These are phyloP conservation scores for Pluteus cervinus DNA, from an alignment of 768 basidiomycete species.

Conservation along the genomic window DNA sequence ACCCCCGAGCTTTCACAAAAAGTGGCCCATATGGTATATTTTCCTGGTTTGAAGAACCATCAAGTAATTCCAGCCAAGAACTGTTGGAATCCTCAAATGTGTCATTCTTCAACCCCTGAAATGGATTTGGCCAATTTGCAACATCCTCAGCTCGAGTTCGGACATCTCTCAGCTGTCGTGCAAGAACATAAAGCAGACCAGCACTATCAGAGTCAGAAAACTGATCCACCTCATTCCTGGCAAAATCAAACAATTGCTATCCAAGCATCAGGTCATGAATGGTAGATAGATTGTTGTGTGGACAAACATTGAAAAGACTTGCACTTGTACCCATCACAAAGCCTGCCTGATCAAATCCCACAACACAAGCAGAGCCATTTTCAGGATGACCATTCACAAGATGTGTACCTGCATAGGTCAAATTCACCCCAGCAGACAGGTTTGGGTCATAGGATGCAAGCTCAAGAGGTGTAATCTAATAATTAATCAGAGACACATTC, in stretches of 20 bases:
- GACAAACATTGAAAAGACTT: slow-evolving; percentile 55
- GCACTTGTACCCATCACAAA: slow-evolving; percentile 77
- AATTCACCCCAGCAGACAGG: slow-evolving; percentile 64
- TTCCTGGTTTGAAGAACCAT: slow-evolving; percentile 65
- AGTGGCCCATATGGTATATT: slow-evolving; percentile 69
- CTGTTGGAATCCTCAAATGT: slow-evolving; percentile 51
- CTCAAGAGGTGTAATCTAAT: slow-evolving; percentile 56
- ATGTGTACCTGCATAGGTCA: slow-evolving; percentile 59
- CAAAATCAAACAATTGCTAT: slow-evolving; percentile 47
- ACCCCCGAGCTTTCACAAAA: slow-evolving; percentile 56
- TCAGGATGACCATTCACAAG: slow-evolving; percentile 50
- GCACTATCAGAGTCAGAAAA: slow-evolving; percentile 29
- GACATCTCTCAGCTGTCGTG: slow-evolving; percentile 39
- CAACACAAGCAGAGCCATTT: slow-evolving; percentile 56
- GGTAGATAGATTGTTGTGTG: background rate
- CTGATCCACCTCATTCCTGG: slow-evolving; percentile 31
- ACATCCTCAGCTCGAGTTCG: slow-evolving; percentile 51
- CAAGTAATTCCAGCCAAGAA: slow-evolving; percentile 56
- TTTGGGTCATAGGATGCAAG: slow-evolving; percentile 71
- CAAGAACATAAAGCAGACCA: slow-evolving; percentile 43
- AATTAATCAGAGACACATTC: background rate
- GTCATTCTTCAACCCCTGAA: slow-evolving; percentile 36
- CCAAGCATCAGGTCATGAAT: background rate
- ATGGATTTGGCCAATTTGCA: slow-evolving; percentile 68
- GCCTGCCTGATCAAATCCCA: slow-evolving; percentile 66